These are phyloP conservation scores for Insectozyma bohioensis DNA, from an alignment of 1,139 yeast genomes.

Conservation along the genomic window DNA sequence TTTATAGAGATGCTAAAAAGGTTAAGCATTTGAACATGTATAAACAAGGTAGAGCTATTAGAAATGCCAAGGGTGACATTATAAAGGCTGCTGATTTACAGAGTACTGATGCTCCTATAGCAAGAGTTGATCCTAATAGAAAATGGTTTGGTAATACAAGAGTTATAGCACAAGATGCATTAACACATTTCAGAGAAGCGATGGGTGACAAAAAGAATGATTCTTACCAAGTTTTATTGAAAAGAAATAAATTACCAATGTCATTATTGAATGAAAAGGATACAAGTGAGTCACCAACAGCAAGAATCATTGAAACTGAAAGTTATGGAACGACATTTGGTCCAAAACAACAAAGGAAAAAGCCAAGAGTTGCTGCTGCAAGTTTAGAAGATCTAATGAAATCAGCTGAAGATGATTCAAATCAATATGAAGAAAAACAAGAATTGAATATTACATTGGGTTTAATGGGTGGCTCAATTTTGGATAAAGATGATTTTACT, in stretches of 20 bases:
- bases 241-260: constrained; percentile 94
- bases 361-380: constrained; percentile 75
- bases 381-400: constrained; percentile 80
- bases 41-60: constrained; percentile 82
- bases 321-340: constrained; percentile 83
- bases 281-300: constrained; percentile 68
- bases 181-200: constrained; percentile 91
- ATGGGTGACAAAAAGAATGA: constrained; percentile 85
- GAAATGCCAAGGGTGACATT: constrained; percentile 86
- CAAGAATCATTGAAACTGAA: constrained; percentile 86
- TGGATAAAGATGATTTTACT: constrained; percentile 76
- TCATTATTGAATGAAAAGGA: constrained; percentile 87
- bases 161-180: constrained; percentile 95
- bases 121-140: constrained; percentile 93
- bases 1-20: constrained; percentile 91
- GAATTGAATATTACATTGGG: constrained; percentile 77
- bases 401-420: constrained; percentile 57
- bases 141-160: constrained; percentile 98
- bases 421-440: constrained; percentile 66
- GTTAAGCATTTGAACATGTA: constrained; percentile 91
- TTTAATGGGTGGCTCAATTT: constrained; percentile 67
- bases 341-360: constrained; percentile 91
- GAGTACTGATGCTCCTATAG: constrained; percentile 83
- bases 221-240: constrained; percentile 82
- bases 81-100: constrained; percentile 87